Base-by-base conservation (phyloP, 495 filamentous ascomycete species). In the Podospora anserina region DNA sequence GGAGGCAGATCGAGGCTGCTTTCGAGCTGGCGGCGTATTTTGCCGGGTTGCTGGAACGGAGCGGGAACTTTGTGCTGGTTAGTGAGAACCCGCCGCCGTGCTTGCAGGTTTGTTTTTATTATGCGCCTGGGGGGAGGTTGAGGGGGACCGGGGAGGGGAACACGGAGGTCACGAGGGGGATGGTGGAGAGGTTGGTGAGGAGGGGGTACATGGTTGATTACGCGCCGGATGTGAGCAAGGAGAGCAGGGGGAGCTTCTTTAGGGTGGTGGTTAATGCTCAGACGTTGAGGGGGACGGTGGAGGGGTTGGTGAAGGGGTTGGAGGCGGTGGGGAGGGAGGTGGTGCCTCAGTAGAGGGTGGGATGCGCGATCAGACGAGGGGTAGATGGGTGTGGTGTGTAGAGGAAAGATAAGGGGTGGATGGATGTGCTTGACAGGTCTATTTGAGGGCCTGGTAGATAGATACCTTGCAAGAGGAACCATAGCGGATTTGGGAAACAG, bases 131-230 rank as follows among this genome's bases (percentile, higher is more conserved):
- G 27, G 86, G 88, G 5, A 67, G 78, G 70, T 71, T 92, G 71
- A 74, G 76, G 0, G 78, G 80, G 49, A 81, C 83, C 7, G 77
- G 73, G n/a, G 85, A 85, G 69, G 83, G 85, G 64, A 94, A 92
- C 76, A 90, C 89, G 68, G 80, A 78, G 72, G 79, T 87, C n/a
- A 97, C 94, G 23, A 84, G 85, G 78, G 75, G 77, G 65, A 88
- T 96, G 67, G 90, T 87, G 15, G 79, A 80, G 71, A 81, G 79
- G 65, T 82, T 97, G 69, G 83, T 97, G 23, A 69, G 67, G 23
- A 85, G 85, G 78, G 95, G 94, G 3, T 97, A 93, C 78, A 97
- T 97, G 94, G 84, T 97, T 30, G 94, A 98, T 81, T 97, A 92
- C 81, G 91, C 94, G 65, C 92, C 92, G 0, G 39, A 49, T 18